Evolutionary conservation across 1,284 basidiomycete genomes (phyloP), one percentile per base, ranked within the genome.

Genomic region (Stygiomarasmius scandens): DNA sequence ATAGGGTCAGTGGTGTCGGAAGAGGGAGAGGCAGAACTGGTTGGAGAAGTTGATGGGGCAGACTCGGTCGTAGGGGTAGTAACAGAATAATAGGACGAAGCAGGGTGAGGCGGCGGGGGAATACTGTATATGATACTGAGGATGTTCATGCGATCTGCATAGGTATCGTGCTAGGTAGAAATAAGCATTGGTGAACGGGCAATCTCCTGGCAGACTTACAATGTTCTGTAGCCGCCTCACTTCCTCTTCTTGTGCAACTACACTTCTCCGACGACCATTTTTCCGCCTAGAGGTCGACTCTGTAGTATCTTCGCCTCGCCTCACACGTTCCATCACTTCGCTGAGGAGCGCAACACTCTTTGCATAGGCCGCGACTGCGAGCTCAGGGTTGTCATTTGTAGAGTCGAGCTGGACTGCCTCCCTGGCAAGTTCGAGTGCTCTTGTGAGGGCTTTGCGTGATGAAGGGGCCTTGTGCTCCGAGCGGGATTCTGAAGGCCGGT

Each of bases 101-200:
- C 79, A 12, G 87, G 81, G 66, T 89, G 84, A 24, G 85, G 84
- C 34, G 84, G 81, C 45, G 88, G 79, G 22, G 88, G 89, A 70
- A 93, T 92, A 69, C 85, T 88, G 75, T 93, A 93, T 61, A 92
- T 92, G 62, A 92, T 80, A 65, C 89, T 91, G 57, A 93, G 79
- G 65, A 93, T 92, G 68, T 90, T 90, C 90, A 93, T 93, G 58
- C 90, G 84, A 73, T 93, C 90, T 56, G 90, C 90, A 69, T 93
- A 93, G 9, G 91, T 93, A 72, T 93, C 91, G 68, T 93, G 91
- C 91, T 93, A 67, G 16, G 62, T 48, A 46, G 63, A 50, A 32
- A 53, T 59, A 59, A 43, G 52, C 58, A 36, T 60, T 60, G 49
- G 58, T 58, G 52, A 52, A 48, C 11, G 11, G 22, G 8, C 16